Percentiles rank a stretch among this genome's conserved stretches.
These are phyloP conservation scores for Prunus mongolica DNA, from an alignment of 306 rosid genomes.

Conservation along the genomic window DNA sequence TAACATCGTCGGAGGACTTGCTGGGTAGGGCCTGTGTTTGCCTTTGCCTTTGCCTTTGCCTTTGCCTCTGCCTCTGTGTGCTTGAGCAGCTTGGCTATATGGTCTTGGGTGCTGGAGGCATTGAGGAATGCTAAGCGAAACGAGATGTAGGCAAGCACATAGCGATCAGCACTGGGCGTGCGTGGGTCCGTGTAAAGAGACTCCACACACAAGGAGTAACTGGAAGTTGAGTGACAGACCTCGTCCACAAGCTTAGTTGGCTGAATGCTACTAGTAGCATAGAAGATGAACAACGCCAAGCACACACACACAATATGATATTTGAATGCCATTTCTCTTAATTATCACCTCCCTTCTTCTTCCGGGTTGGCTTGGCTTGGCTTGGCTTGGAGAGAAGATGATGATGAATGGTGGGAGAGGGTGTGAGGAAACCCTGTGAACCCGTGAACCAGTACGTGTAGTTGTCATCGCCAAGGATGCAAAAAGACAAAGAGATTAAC, in stretches of 20 bases:
- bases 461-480: not conserved
- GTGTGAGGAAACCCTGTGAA: no score
- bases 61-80: not conserved
- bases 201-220: constrained; percentile 44
- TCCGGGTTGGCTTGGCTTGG: no score
- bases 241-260: constrained; percentile 28
- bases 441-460: no score
- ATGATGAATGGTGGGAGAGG: no score
- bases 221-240: constrained; percentile 36
- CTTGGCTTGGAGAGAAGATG: no score
- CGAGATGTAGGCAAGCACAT: constrained; percentile 36
- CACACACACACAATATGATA: not conserved
- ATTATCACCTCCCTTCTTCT: no score
- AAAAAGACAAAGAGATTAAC: not conserved
- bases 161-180: constrained; percentile 25
- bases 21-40: not conserved
- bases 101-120: constrained; percentile 27
- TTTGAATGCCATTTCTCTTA: no score
- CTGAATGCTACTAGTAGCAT: not conserved
- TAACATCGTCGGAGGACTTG: constrained; percentile 22
- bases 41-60: not conserved
- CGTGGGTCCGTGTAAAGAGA: constrained; percentile 40
- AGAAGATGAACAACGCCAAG: not conserved
- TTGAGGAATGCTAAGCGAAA: constrained; percentile 37
- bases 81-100: constrained; percentile 18